Base-by-base conservation (phyloP, 2,329 filamentous ascomycete genomes). In the Colletotrichum sp. region DNA sequence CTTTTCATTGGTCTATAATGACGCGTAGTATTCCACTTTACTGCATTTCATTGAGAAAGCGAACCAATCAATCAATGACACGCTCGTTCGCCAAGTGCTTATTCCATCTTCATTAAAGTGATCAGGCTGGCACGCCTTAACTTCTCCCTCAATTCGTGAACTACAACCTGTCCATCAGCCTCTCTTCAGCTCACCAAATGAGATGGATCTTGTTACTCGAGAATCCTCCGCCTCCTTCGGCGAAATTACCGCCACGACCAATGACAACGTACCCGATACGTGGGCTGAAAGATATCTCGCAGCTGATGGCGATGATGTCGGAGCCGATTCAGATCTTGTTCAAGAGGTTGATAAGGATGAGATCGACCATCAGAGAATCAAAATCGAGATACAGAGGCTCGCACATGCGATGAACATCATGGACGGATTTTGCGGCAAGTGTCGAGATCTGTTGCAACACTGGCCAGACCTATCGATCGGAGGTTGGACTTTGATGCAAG, bases 341-440 rank as follows among this genome's bases (percentile, higher is more conserved):
- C 2, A 3, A 48, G 8, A 66, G 9, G 62, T 66, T 0, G 15
- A n/a, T 16, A 1, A 36, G 16, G 62, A 66, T 3, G 0, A 13
- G 1, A 18, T 66, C 1, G 36, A 30, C 2, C 15, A 3, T 5
- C 3, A 27, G 0, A 18, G n/a, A 3, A 0, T 52, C 36, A 5
- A 32, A 10, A 8, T 2, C 0, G 12, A 66, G 25, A 48, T 48
- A 1, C 25, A 30, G 22, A 39, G 12, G 3, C 13, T 22, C 0
- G 10, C 1, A 0, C 62, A 2, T 7, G 6, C 15, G 3, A 48
- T 8, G 13, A 12, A 6, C 4, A 30, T 66, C 6, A 1, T 30
- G 4, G 27, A 43, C 6, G 36, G 22, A n/a, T 66, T 66, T 30
- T 48, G 62, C 18, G 5, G 5, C 1, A 32, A 22, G 2, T 66